Evolutionary conservation across 768 basidiomycete species (phyloP).

Genomic region (Agrocybe pediades): DNA sequence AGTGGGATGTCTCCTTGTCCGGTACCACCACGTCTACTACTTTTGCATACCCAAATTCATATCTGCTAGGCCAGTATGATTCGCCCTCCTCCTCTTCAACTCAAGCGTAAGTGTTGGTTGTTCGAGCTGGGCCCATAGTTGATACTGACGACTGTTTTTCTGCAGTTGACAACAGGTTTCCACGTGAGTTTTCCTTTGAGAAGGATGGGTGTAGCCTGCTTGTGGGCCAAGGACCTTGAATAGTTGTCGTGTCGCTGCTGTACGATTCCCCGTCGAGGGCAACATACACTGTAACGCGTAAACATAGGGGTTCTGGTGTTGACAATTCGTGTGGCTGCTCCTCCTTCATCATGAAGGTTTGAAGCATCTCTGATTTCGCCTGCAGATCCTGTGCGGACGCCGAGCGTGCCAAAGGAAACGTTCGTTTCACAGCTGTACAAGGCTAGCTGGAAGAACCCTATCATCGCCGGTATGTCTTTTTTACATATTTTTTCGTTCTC

Average conservation of each 20-base stretch:
- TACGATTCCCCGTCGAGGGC: too few species aligned
- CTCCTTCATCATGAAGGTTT: not conserved
- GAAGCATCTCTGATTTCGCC: not conserved
- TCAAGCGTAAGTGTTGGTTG: constrained; percentile 33
- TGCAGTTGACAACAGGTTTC: constrained; percentile 38
- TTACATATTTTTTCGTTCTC: not conserved
- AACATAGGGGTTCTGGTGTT: not conserved
- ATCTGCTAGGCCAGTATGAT: constrained; percentile 36
- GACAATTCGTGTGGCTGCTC: not conserved
- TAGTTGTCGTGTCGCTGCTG: not conserved
- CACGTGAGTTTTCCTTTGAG: constrained; percentile 21
- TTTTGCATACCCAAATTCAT: not conserved
- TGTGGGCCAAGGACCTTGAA: not conserved
- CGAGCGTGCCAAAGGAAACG: constrained; percentile 26
- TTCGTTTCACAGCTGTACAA: constrained; percentile 39
- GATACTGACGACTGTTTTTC: not conserved
- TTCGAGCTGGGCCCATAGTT: not conserved
- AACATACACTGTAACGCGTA: too few species aligned
- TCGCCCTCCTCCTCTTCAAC: constrained; percentile 43
- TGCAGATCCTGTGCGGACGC: constrained; percentile 22
- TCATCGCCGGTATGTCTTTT: constrained; percentile 35
- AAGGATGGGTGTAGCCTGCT: not conserved
- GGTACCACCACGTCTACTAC: constrained; percentile 35
- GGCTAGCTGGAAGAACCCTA: constrained; percentile 41
- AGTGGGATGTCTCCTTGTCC: constrained; percentile 33